phyloP scores from a whole-genome alignment of 257 asterid species.

The Solanum stenotomum region DNA sequence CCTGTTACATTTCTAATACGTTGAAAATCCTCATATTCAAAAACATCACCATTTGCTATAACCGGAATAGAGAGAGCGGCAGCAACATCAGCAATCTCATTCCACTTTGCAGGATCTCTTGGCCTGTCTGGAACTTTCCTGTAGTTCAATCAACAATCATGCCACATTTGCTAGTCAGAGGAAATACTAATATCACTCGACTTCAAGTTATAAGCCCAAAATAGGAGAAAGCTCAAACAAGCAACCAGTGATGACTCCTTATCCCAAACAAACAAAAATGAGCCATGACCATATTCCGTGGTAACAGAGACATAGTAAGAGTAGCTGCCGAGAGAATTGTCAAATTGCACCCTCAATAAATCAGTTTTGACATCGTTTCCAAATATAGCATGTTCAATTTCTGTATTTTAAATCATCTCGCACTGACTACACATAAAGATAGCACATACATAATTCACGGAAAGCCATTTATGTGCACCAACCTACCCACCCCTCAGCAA shows the following conservation, averaged over 20 bases:
- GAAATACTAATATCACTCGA: not conserved
- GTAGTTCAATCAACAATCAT: not conserved
- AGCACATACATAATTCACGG: not conserved
- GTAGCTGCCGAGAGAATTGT: not conserved
- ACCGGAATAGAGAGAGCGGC: slow-evolving; percentile 86
- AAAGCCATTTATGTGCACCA: not conserved
- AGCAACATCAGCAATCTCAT: slow-evolving; percentile 81
- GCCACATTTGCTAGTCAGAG: not conserved
- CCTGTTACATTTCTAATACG: slow-evolving; percentile 80
- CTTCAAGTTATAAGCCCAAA: not conserved
- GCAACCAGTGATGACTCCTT: not conserved
- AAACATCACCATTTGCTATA: slow-evolving; percentile 92
- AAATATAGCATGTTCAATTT: not conserved
- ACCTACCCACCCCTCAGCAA: not conserved
- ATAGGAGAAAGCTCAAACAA: not conserved
- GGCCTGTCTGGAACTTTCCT: slow-evolving; percentile 96
- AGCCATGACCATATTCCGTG: not conserved
- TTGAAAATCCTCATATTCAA: slow-evolving; percentile 72
- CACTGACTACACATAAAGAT: not conserved
- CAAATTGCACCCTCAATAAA: not conserved
- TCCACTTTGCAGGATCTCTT: slow-evolving; percentile 95
- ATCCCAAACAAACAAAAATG: not conserved
- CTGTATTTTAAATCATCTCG: not conserved
- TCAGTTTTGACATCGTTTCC: not conserved
- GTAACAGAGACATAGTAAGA: not conserved